Evolutionary conservation across 495 filamentous ascomycete species (phyloP), one percentile per base, ranked within the genome.

Genomic region (Neurospora hispaniola): DNA sequence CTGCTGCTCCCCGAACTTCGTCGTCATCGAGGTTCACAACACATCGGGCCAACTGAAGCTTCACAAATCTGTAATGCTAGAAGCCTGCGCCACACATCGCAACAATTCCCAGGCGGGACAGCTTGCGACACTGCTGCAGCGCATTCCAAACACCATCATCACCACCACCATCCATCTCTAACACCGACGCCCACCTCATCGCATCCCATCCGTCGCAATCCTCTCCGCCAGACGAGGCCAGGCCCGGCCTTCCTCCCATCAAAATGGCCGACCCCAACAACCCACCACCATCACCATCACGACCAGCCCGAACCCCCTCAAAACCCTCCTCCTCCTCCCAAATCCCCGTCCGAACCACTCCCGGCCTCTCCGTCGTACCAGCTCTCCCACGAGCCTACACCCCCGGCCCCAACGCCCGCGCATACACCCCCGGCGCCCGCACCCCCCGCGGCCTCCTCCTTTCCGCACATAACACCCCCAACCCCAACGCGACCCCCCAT

Each of bases 401-500:
- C 71, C 72, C 11, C 70, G 75, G 11, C 72, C 70, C 10, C 74
- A 74, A 7, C 71, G 70, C 46, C 69, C 40, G 12, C 74, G 35
- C 35, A 38, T 38, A 38, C 35, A 38, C 35, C 35, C 35, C 10
- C 74, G 75, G 10, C 71, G 70, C 46, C 69, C 40, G 12, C 75
- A 43, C 11, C 69, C 38, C 18, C 70, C 69, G 1, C 69, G 79
- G 76, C 23, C 80, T 81, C 3, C 42, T 84, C 80, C 10, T 79
- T 78, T 62, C 84, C 83, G 0, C 82, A 75, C 35, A 76, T 82
- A 18, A 83, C 4, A 71, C 73, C 14, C 77, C 77, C 41, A 72
- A 71, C 5, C 73, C 74, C 2, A 20, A 54, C 2, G 46, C 46
- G 42, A 96, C 93, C 9, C 92, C 93, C 0, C 90, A 94, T 83